Conservation (phyloP, 495 filamentous ascomycete species). For the Xylaria nigripes region DNA sequence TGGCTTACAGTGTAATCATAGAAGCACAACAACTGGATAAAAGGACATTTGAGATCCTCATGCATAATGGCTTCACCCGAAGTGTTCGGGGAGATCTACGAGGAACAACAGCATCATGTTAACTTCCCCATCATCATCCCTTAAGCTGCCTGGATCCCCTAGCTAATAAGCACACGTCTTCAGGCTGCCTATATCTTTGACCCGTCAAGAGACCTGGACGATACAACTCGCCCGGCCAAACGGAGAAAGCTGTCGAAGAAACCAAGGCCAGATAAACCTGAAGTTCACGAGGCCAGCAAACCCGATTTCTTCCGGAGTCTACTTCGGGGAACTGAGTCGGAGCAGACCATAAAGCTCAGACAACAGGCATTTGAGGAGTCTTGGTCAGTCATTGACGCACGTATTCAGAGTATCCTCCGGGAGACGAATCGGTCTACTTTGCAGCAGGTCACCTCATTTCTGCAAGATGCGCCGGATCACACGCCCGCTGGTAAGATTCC, state of each 20-base stretch:
- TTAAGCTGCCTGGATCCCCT: not conserved
- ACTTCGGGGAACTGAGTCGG: conserved; percentile 53
- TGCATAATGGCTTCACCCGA: conserved; percentile 19
- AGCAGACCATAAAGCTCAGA: conserved; percentile 45
- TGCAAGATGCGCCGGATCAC: conserved; percentile 40
- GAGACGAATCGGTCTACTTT: conserved; percentile 55
- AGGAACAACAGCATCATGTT: conserved; percentile 45
- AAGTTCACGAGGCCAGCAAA: conserved; percentile 7
- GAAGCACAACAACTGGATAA: not conserved
- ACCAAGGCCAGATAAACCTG: conserved; percentile 20
- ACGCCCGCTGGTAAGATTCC: conserved; percentile 49
- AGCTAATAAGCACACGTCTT: conserved; percentile 6
- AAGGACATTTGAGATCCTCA: not conserved
- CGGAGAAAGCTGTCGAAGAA: conserved; percentile 47
- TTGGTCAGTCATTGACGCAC: conserved; percentile 60
- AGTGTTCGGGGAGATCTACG: conserved; percentile 15
- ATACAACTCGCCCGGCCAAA: conserved; percentile 51
- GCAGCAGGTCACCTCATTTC: conserved; percentile 57
- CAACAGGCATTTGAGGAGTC: conserved; percentile 53
- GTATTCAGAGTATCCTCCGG: conserved; percentile 55
- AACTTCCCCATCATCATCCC: not conserved
- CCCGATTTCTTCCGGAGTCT: conserved; percentile 47
- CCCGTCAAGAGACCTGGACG: conserved; percentile 32
- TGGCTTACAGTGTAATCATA: not conserved
- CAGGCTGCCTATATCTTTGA: conserved; percentile 68